Conservation (phyloP, 306 rosid genomes). For the Begonia fuchsioides region DNA sequence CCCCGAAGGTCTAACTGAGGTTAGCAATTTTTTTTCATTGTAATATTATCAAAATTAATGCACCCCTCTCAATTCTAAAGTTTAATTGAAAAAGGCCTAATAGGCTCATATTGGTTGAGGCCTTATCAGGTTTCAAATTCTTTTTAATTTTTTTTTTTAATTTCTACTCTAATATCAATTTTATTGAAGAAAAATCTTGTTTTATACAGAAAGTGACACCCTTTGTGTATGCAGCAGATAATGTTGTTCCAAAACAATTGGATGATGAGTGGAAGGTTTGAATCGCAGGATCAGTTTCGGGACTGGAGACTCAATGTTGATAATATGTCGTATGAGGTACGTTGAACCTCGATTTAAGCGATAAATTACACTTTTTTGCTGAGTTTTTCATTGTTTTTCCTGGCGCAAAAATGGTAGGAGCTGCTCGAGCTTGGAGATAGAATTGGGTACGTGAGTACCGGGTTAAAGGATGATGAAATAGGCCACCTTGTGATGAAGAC, state of each 20-base stretch:
- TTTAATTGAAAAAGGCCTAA: too few species aligned
- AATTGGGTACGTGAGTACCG: conserved; percentile 83
- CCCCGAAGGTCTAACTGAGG: conserved; percentile 69
- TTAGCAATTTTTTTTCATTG: conserved; percentile 6
- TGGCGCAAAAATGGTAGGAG: conserved; percentile 28
- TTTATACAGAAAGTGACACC: too few species aligned
- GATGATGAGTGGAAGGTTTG: conserved; percentile 60
- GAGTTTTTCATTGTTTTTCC: neutral
- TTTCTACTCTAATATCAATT: too few species aligned
- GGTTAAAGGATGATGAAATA: conserved; percentile 74
- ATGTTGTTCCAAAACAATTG: conserved; percentile 66
- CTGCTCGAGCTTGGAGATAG: conserved; percentile 82
- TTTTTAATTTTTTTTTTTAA: too few species aligned
- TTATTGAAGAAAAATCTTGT: too few species aligned
- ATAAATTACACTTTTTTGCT: neutral
- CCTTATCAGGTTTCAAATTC: too few species aligned
- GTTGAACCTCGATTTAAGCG: neutral
- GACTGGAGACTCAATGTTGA: conserved; percentile 92
- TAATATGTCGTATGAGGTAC: conserved; percentile 83
- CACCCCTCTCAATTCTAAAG: too few species aligned
- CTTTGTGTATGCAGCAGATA: conserved; percentile 27
- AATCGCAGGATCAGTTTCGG: conserved; percentile 52
- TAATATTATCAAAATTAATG: too few species aligned
- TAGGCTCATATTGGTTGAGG: too few species aligned
- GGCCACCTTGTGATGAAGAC: conserved; percentile 36